Percentiles rank a stretch among this genome's conserved stretches.
phyloP scores from a whole-genome alignment of 2,329 filamentous ascomycete species.

The Neoarthrinium moseri region DNA sequence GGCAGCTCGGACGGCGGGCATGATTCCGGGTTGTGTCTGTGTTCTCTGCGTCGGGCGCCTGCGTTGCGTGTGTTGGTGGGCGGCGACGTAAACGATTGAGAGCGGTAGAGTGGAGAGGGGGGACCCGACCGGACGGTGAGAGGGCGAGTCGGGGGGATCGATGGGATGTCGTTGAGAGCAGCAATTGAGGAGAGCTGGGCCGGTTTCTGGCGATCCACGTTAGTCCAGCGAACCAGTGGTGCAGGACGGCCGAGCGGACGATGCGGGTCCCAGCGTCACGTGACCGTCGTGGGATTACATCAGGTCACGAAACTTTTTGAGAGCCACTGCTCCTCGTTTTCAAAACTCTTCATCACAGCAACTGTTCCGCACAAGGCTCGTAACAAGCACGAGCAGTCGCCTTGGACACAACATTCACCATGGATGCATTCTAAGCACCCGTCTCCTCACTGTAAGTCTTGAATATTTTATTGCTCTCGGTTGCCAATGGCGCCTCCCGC shows the following conservation, averaged over 20 bases:
- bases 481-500: not conserved
- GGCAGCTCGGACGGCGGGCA: constrained; percentile 28
- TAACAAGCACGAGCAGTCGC: not conserved
- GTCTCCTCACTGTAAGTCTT: not conserved
- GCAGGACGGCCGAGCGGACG: not conserved
- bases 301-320: not conserved
- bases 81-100: not conserved
- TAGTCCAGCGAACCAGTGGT: constrained; percentile 3
- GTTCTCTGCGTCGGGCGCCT: not conserved
- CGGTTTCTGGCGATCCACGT: too few relatives aligned
- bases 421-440: not conserved
- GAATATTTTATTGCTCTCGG: not conserved
- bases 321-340: constrained; percentile 1
- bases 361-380: too few relatives aligned
- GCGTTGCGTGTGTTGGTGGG: not conserved
- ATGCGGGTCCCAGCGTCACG: constrained; percentile 2
- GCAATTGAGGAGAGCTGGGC: constrained; percentile 9
- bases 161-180: not conserved
- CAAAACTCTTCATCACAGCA: not conserved
- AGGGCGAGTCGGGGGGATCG: not conserved
- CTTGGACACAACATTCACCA: not conserved
- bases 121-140: not conserved
- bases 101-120: constrained; percentile 8
- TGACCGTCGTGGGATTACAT: not conserved
- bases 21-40: constrained; percentile 12